Percentiles rank a stretch among this genome's conserved stretches.
Evolutionary conservation across 179 eudicot species (phyloP).

Genomic region (Silene vulgaris): DNA sequence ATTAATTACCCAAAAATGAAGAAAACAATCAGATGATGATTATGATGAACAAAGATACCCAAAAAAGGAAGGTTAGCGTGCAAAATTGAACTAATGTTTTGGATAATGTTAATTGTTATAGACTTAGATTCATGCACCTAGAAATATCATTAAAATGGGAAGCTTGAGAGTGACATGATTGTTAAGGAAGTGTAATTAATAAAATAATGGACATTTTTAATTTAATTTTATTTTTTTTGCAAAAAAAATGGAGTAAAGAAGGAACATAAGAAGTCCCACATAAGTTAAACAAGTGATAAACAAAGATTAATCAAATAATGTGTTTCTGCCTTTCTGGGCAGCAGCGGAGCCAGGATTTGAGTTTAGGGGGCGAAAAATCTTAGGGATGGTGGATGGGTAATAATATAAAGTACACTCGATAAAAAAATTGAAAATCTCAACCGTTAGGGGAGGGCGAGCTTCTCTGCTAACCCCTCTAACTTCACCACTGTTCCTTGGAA

Average conservation of each 20-base stretch:
- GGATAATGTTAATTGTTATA: not conserved
- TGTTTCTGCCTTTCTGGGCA: too few relatives aligned
- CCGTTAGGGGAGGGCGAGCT: too few relatives aligned
- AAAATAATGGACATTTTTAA: too few relatives aligned
- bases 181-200: conserved; percentile 12
- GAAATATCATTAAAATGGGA: not conserved
- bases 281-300: not conserved
- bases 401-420: too few relatives aligned
- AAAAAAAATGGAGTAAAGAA: not conserved
- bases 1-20: conserved; percentile 11
- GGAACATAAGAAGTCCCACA: conserved; percentile 12
- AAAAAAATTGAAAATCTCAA: too few relatives aligned
- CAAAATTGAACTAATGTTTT: conserved; percentile 17
- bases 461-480: too few relatives aligned
- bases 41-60: not conserved
- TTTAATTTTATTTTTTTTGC: too few relatives aligned
- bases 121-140: conserved; percentile 17
- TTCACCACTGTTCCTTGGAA: too few relatives aligned
- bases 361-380: too few relatives aligned
- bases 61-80: conserved; percentile 16
- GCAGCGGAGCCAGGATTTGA: too few relatives aligned
- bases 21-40: conserved; percentile 16
- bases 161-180: conserved; percentile 21
- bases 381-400: too few relatives aligned
- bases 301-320: not conserved